Percentiles rank a stretch among this genome's conserved stretches.
Conservation (phyloP, 2,329 filamentous ascomycete genomes). For the Venturia asperata region DNA sequence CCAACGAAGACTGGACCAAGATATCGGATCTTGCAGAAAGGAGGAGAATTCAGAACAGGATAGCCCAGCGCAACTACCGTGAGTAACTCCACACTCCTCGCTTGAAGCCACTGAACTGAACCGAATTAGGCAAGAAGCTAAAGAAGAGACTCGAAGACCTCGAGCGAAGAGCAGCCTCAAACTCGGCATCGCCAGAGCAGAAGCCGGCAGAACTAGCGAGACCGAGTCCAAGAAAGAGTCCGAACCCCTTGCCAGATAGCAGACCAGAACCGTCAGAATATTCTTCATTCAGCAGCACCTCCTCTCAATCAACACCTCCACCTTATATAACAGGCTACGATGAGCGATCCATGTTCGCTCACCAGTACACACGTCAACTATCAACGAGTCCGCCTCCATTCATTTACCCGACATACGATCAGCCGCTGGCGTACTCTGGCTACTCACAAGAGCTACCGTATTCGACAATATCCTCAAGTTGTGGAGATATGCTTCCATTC, state of each 20-base stretch:
- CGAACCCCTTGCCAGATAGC: not conserved
- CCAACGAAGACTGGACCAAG: slow-evolving; percentile 98
- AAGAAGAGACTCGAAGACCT: slow-evolving; percentile 83
- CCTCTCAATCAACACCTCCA: slow-evolving; percentile 38
- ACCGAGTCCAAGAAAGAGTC: slow-evolving; percentile 19
- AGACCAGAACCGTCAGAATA: slow-evolving; percentile 12
- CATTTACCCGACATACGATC: slow-evolving; percentile 60
- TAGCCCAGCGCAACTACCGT: slow-evolving; percentile 97
- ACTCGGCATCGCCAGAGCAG: slow-evolving; percentile 53
- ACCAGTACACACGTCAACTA: slow-evolving; percentile 60
- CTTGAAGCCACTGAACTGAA: slow-evolving; percentile 23
- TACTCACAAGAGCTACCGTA: slow-evolving; percentile 41
- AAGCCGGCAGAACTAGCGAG: slow-evolving; percentile 47
- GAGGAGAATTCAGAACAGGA: slow-evolving; percentile 90
- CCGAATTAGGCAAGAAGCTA: slow-evolving; percentile 70
- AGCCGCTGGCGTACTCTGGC: slow-evolving; percentile 55
- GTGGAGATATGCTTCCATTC: slow-evolving; percentile 34
- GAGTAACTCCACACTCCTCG: slow-evolving; percentile 34
- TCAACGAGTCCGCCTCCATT: slow-evolving; percentile 67
- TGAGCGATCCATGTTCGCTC: slow-evolving; percentile 57
- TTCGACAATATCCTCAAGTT: slow-evolving; percentile 31
- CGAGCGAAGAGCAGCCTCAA: slow-evolving; percentile 66
- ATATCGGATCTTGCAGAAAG: slow-evolving; percentile 95
- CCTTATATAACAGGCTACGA: slow-evolving; percentile 56
- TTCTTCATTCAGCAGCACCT: slow-evolving; percentile 9